Evolutionary conservation across 2,329 filamentous ascomycete species (phyloP).

Genomic region (Cryphonectria japonica): DNA sequence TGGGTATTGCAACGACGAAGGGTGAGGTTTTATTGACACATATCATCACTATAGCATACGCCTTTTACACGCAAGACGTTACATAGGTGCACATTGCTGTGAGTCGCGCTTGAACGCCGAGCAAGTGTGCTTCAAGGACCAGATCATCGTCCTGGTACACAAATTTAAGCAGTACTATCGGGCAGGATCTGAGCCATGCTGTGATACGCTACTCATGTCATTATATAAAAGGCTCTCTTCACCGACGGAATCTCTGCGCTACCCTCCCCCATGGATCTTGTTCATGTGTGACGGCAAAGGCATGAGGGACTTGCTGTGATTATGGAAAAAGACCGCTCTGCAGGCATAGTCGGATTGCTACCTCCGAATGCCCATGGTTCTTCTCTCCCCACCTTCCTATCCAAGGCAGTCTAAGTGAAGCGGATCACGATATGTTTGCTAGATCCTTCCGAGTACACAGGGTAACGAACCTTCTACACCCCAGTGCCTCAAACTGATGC

Average conservation of each 20-base stretch:
- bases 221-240: not conserved
- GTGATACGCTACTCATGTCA: not conserved
- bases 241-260: slow-evolving; percentile 3
- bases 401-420: not conserved
- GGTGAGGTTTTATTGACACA: not conserved
- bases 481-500: not conserved
- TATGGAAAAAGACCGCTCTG: not conserved
- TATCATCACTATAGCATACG: not conserved
- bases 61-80: not conserved
- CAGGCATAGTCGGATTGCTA: not conserved
- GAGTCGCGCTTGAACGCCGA: not conserved
- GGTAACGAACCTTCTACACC: not conserved
- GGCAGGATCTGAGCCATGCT: not conserved
- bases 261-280: slow-evolving; percentile 12
- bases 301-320: not conserved
- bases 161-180: not conserved
- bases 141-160: not conserved
- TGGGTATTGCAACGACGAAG: not conserved
- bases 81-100: not conserved
- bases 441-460: not conserved
- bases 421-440: not conserved
- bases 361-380: not conserved
- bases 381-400: not conserved
- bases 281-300: not conserved
- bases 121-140: not conserved